Conservation (phyloP, 2,329 filamentous ascomycete species). For the Hymenoscyphus linearis region DNA sequence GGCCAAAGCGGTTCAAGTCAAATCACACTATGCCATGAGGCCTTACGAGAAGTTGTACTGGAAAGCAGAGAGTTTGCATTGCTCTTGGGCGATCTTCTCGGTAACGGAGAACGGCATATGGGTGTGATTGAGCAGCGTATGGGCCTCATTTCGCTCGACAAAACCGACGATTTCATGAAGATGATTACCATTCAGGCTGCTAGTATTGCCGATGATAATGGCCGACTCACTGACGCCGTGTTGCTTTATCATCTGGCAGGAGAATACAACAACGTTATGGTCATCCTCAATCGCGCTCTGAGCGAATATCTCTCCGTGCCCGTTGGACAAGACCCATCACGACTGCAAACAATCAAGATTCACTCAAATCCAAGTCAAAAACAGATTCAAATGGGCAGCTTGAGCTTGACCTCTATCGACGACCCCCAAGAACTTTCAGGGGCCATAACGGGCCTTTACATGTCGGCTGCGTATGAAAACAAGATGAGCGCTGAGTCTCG, state of each 20-base stretch:
- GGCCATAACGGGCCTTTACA: conserved; percentile 58
- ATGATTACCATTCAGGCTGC: conserved; percentile 93
- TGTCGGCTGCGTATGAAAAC: background rate
- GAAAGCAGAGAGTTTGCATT: conserved; percentile 95
- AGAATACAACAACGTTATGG: conserved; percentile 91
- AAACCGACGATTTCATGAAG: conserved; percentile 79
- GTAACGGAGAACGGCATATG: conserved; percentile 77
- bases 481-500: conserved; percentile 49
- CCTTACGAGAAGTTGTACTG: conserved; percentile 87
- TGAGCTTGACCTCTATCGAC: conserved; percentile 62
- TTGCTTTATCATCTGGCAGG: conserved; percentile 90
- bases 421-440: conserved; percentile 58
- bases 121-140: conserved; percentile 86
- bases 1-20: conserved; percentile 72
- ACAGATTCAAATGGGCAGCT: conserved; percentile 34
- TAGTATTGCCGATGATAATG: conserved; percentile 88
- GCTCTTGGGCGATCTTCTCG: conserved; percentile 83
- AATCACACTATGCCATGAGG: conserved; percentile 80
- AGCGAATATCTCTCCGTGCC: conserved; percentile 86
- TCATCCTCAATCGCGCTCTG: conserved; percentile 81
- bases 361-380: conserved; percentile 15
- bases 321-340: conserved; percentile 73
- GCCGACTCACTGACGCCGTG: conserved; percentile 87
- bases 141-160: conserved; percentile 70
- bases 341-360: conserved; percentile 51